These are phyloP conservation scores for Botryosphaeria dothidea DNA, from an alignment of 2,329 filamentous ascomycete genomes.

Conservation along the genomic window DNA sequence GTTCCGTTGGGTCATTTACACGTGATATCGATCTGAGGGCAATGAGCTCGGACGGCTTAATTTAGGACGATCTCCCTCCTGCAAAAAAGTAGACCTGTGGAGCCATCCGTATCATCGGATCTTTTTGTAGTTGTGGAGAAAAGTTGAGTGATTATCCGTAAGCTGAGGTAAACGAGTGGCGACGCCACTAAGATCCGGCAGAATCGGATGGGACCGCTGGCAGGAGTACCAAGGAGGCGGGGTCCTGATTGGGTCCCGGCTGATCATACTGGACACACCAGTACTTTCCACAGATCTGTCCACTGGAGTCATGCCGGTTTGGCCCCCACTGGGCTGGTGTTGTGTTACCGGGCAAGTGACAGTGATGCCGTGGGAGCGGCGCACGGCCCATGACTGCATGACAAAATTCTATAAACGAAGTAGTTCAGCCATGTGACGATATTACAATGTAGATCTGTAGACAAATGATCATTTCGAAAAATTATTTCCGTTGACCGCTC, in stretches of 20 bases:
- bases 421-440: neutral
- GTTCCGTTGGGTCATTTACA: neutral
- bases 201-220: neutral
- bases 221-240: neutral
- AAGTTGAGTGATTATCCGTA: neutral
- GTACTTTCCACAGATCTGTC: neutral
- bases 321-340: neutral
- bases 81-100: neutral
- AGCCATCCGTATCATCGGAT: neutral
- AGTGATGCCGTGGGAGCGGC: neutral
- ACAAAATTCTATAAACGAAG: neutral
- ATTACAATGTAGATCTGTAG: neutral
- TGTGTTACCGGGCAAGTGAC: neutral
- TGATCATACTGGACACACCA: neutral
- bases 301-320: neutral
- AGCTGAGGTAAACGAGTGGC: neutral
- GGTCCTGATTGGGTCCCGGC: neutral
- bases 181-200: neutral
- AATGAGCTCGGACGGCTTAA: slow-evolving; percentile 11
- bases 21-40: slow-evolving; percentile 11
- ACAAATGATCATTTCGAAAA: neutral
- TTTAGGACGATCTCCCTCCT: neutral
- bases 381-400: neutral
- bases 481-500: neutral
- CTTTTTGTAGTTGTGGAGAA: neutral